Base-by-base conservation (phyloP, 305 asterid species). In the Plantago lanceolata region DNA sequence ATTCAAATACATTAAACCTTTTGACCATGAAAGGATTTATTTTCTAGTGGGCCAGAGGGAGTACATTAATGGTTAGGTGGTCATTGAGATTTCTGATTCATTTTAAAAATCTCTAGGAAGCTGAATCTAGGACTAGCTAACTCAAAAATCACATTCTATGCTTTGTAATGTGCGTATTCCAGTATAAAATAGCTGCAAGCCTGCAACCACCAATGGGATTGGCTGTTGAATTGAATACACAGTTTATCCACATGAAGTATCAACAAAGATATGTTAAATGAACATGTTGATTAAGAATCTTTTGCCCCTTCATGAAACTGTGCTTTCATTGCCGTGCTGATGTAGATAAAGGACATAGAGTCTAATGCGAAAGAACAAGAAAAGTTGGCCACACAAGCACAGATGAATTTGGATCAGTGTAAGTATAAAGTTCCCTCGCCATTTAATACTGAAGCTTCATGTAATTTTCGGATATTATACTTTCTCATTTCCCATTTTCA, bases 321-420 rank as follows among this genome's bases (percentile, higher is more conserved):
- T 78, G 60, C 35, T 59, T 72, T 67, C 66, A 64, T 57, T 65
- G 64, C 67, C 48, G 48, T 54, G 33, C 43, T 56, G 40, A 57
- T 71, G 52, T 71, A 93, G 99, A 81, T 93, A 40, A 90, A 87
- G 82, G 96, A 90, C 61, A 79, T 93, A 95, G 99, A 87, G 73
- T 80, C 80, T 70, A 69, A 69, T 65, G 70, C 78, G 59, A 93
- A 93, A 80, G 85, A 83, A 58, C 93, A 85, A 62, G 94, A 85
- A 69, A 90, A 81, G 75, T 24, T 68, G 68, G 96, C 95, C 61
- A 8, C 75, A 81, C 92, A 90, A 80, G 95, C 88, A 37, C 71
- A 88, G 21, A 45, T 70, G 53, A 64, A 70, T 59, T 62, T 65
- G 72, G 89, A 90, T 12, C 29, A 72, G 14, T 82, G 99, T 93